Evolutionary conservation across 2,329 filamentous ascomycete genomes (phyloP).

Genomic region (Aureobasidium lini): DNA sequence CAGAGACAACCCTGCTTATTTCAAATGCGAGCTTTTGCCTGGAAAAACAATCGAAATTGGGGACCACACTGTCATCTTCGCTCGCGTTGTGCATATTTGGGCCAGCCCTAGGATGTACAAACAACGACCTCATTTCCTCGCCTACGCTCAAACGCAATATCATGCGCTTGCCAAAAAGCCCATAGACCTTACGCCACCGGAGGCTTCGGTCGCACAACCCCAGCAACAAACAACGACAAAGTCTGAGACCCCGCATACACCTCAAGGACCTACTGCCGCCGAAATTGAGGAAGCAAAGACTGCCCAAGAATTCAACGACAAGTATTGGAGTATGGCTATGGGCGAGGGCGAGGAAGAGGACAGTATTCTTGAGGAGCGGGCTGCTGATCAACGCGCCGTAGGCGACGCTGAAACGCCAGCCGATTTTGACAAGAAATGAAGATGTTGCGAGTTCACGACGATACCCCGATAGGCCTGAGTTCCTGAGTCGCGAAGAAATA

Average conservation of each 20-base stretch:
- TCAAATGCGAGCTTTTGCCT: constrained; percentile 30
- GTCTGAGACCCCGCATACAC: too few species aligned
- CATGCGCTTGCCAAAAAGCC: neutral
- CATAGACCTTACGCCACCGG: too few species aligned
- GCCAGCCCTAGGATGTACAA: neutral
- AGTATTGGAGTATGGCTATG: neutral
- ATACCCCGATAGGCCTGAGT: too few species aligned
- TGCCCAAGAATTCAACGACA: neutral
- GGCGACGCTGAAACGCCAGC: neutral
- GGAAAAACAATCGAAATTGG: constrained; percentile 34
- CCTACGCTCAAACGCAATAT: neutral
- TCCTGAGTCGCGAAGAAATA: neutral
- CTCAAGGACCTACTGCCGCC: neutral
- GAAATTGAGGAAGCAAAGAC: neutral
- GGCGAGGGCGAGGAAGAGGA: neutral
- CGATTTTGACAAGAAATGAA: neutral
- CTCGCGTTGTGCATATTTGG: constrained; percentile 26
- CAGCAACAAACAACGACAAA: too few species aligned
- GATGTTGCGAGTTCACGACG: too few species aligned
- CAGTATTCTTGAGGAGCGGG: neutral
- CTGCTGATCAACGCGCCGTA: neutral
- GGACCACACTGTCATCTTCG: constrained; percentile 43
- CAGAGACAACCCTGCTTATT: constrained; percentile 20
- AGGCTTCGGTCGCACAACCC: too few species aligned
- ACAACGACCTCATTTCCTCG: neutral